Evolutionary conservation across 768 basidiomycete genomes (phyloP).

Genomic region (Amyloporia xantha): DNA sequence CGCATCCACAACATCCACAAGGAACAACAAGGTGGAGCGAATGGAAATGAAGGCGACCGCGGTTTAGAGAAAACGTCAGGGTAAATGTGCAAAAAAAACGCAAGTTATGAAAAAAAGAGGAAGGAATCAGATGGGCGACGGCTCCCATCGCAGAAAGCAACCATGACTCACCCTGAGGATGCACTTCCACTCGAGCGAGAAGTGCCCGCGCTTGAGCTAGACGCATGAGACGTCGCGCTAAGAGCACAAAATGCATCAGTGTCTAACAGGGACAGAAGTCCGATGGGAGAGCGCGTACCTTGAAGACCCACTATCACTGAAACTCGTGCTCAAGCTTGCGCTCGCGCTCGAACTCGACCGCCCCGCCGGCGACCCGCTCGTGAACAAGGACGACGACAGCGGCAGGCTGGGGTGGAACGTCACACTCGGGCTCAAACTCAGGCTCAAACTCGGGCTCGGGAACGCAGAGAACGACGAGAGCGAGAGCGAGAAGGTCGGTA

Average conservation of each 20-base stretch:
- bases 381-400: background rate
- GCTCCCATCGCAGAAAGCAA: background rate
- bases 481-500: conserved; percentile 2
- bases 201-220: background rate
- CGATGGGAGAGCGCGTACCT: too few species aligned
- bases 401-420: too few species aligned
- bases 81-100: background rate
- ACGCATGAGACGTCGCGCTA: too few species aligned
- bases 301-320: too few species aligned
- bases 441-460: background rate
- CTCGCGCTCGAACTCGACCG: background rate
- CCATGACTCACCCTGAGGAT: background rate
- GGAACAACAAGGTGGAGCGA: background rate
- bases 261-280: too few species aligned
- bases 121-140: background rate
- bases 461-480: conserved; percentile 1
- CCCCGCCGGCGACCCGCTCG: background rate
- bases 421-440: background rate
- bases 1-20: background rate
- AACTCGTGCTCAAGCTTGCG: background rate
- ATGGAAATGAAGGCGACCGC: background rate
- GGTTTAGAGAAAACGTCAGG: too few species aligned
- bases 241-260: too few species aligned
- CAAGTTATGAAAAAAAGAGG: background rate
- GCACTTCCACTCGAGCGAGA: background rate